Conservation (phyloP, 805 yeast species). For the Starmerella stigmatis region DNA sequence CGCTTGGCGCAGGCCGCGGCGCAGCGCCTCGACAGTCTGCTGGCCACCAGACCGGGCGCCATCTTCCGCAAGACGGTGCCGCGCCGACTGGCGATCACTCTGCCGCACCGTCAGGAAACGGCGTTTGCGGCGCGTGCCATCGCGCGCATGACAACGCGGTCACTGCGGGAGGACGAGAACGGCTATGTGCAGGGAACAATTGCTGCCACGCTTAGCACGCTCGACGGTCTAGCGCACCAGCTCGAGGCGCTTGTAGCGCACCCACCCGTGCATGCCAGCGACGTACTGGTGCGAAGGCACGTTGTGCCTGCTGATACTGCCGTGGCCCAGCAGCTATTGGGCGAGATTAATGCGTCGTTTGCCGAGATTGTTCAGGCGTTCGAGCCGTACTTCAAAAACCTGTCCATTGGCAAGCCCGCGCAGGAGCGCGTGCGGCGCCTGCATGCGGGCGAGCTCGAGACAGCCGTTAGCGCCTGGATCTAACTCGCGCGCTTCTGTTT, state of each 20-base stretch:
- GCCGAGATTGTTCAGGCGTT: constrained; percentile 25
- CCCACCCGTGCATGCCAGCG: constrained; percentile 31
- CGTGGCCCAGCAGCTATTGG: constrained; percentile 16
- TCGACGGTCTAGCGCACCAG: constrained; percentile 24
- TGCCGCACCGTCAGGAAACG: constrained; percentile 27
- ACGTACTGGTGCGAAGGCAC: constrained; percentile 22
- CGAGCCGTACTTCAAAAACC: constrained; percentile 25
- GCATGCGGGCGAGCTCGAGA: background rate
- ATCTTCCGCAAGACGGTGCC: constrained; percentile 31
- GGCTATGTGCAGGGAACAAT: constrained; percentile 37
- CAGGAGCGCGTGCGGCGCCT: constrained; percentile 4
- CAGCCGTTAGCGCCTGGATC: constrained; percentile 9
- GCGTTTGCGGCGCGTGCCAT: constrained; percentile 29
- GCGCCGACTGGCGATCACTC: constrained; percentile 22
- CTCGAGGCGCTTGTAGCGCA: constrained; percentile 22
- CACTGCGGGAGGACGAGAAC: constrained; percentile 32
- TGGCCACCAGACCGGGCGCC: constrained; percentile 26
- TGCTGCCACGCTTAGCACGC: constrained; percentile 26
- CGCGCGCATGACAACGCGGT: constrained; percentile 28
- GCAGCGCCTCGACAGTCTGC: constrained; percentile 11
- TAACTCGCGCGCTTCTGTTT: background rate
- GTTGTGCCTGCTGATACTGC: constrained; percentile 17
- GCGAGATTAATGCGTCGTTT: constrained; percentile 24
- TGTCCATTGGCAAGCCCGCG: constrained; percentile 19
- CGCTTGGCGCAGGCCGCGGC: background rate